Evolutionary conservation across 805 yeast genomes (phyloP), one percentile per base, ranked within the genome.

Genomic region (Phaffomyces antillensis): DNA sequence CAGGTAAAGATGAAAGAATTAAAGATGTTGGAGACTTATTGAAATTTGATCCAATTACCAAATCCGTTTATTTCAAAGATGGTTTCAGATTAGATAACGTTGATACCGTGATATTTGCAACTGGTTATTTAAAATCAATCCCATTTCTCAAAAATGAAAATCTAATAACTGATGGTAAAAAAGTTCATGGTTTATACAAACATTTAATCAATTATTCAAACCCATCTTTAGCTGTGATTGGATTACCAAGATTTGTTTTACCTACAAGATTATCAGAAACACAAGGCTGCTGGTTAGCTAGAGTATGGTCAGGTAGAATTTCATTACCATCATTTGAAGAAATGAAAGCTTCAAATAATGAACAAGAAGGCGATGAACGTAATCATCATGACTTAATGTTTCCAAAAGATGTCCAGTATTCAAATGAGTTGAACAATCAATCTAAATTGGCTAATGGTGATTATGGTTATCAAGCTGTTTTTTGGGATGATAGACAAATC

Each of bases 101-200:
- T 36, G 90, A 85, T 49, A 55, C 58, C 20, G 65, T 86, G 10
- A 65, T 86, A 10, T 83, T 80, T 59, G 84, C 86, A 41, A 86
- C 95, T 0, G 95, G 95, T 1, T 86, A 84, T 60, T 66, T 77
- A 39, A 79, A 79, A 55, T 73, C 77, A 33, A 68, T 76, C 45
- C 93, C 95, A 18, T 83, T 76, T 52, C 60, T 86, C 41, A 70
- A 74, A 45, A 50, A 40, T 16, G 53, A 52, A 33, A 50, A 49
- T 12, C 45, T 74, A 25, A 63, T 74, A 28, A 68, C 79, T 1
- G 60, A 66, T 42, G 82, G 83, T 1, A 58, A 55, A 13, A 68
- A 75, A 32, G 70, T 79, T 10, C 70, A 71, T 40, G 73, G 77
- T 18, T 53, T 81, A 11, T 84, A 79, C 69, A 72, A 75, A 50